A percentile compares a stretch with the other conserved stretches of the same genome.
phyloP scores from a whole-genome alignment of 805 yeast genomes.

The Wickerhamomyces bisporus region DNA sequence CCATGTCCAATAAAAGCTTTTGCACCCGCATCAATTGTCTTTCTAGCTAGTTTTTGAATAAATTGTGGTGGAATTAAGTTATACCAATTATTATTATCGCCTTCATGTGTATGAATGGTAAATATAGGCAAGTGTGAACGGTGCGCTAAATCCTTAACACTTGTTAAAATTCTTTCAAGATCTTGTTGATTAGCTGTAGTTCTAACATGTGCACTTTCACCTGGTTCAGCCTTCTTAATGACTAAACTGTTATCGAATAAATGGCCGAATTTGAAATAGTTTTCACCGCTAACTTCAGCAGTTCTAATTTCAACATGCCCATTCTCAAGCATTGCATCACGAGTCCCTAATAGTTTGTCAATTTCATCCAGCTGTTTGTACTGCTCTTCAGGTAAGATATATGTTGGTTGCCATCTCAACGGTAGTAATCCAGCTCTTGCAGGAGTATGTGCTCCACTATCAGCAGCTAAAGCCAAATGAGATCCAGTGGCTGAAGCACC shows the following conservation, averaged over 20 bases:
- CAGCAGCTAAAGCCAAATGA: conserved; percentile 23
- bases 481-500: conserved; percentile 23
- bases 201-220: conserved; percentile 23
- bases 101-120: conserved; percentile 26
- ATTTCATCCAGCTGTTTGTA: conserved; percentile 21
- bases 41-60: conserved; percentile 22
- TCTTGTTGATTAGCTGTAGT: conserved; percentile 19
- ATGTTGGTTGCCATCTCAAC: conserved; percentile 24
- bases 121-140: conserved; percentile 25
- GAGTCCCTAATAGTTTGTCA: conserved; percentile 26
- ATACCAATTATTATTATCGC: conserved; percentile 29
- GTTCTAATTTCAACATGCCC: conserved; percentile 24
- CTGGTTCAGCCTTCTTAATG: conserved; percentile 17
- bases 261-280: conserved; percentile 23
- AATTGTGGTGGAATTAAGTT: conserved; percentile 23
- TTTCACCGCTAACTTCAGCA: conserved; percentile 16
- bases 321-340: conserved; percentile 25
- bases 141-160: conserved; percentile 20
- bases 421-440: conserved; percentile 26
- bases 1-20: conserved; percentile 26
- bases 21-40: conserved; percentile 24
- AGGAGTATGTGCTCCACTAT: conserved; percentile 23
- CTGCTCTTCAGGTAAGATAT: conserved; percentile 23
- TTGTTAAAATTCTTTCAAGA: conserved; percentile 19
- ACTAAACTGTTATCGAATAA: conserved; percentile 25